Conservation (phyloP, 1,284 basidiomycete species). For the Ganoderma resinaceum region DNA sequence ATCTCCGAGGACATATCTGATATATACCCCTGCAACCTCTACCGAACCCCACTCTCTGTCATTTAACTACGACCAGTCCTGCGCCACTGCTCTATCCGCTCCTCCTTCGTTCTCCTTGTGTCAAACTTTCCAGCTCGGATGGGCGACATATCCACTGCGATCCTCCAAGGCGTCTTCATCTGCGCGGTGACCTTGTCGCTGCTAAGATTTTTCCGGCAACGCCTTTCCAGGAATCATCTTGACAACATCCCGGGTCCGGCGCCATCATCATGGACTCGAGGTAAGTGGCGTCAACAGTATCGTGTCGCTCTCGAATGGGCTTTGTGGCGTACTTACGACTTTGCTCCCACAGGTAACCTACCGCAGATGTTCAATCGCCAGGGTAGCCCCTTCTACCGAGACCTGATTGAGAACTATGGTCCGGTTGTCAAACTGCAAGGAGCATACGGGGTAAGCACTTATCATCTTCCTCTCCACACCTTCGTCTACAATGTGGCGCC, state of each 20-base stretch:
- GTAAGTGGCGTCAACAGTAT: conserved; percentile 14
- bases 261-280: conserved; percentile 27
- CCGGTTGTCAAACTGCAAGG: conserved; percentile 29
- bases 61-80: conserved; percentile 20
- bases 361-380: conserved; percentile 28
- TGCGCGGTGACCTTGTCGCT: conserved; percentile 27
- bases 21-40: conserved; percentile 20
- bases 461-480: background rate
- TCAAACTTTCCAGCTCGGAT: conserved; percentile 19
- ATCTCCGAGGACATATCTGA: conserved; percentile 33
- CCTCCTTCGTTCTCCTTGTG: conserved; percentile 22
- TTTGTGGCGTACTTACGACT: background rate
- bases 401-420: conserved; percentile 32
- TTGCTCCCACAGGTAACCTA: conserved; percentile 26
- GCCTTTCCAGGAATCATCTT: conserved; percentile 24
- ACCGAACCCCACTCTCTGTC: conserved; percentile 17
- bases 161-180: conserved; percentile 27
- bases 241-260: conserved; percentile 35
- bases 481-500: background rate
- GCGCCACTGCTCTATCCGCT: conserved; percentile 15
- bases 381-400: conserved; percentile 26
- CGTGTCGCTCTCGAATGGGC: background rate
- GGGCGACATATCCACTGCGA: conserved; percentile 21
- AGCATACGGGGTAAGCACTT: conserved; percentile 27
- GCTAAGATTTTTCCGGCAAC: conserved; percentile 24